Evolutionary conservation across 305 asterid species (phyloP).

Genomic region (Solanum aculeatissimum): DNA sequence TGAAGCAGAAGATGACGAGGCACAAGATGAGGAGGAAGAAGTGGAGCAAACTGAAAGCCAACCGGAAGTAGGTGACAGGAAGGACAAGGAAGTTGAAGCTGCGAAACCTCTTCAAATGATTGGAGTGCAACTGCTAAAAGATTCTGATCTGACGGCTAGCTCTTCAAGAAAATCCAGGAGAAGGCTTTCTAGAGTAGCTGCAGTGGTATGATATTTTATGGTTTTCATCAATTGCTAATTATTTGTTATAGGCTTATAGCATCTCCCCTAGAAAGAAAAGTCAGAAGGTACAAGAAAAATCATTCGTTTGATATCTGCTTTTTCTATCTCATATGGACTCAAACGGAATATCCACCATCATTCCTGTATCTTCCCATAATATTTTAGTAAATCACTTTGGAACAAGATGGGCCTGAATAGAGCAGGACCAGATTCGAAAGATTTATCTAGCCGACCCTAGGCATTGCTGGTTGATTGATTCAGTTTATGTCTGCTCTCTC

Average conservation of each 20-base stretch:
- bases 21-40: slow-evolving; percentile 37
- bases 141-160: slow-evolving; percentile 60
- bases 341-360: not conserved
- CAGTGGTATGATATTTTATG: slow-evolving; percentile 43
- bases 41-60: slow-evolving; percentile 74
- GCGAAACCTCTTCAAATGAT: slow-evolving; percentile 95
- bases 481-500: not conserved
- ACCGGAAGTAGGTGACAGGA: slow-evolving; percentile 61
- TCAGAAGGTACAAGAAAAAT: not conserved
- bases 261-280: not conserved
- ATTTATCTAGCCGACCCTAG: not conserved
- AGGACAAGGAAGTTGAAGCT: slow-evolving; percentile 68
- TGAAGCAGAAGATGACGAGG: slow-evolving; percentile 29
- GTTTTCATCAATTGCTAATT: not conserved
- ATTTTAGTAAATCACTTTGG: not conserved
- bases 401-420: not conserved
- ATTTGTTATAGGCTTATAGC: not conserved
- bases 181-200: slow-evolving; percentile 51
- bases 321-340: not conserved
- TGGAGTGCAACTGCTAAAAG: slow-evolving; percentile 89
- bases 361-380: not conserved
- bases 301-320: not conserved
- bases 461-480: not conserved
- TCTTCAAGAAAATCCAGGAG: slow-evolving; percentile 71
- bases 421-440: not conserved